Conservation (phyloP, 2,329 filamentous ascomycete species). For the Colletotrichum gigasporum region DNA sequence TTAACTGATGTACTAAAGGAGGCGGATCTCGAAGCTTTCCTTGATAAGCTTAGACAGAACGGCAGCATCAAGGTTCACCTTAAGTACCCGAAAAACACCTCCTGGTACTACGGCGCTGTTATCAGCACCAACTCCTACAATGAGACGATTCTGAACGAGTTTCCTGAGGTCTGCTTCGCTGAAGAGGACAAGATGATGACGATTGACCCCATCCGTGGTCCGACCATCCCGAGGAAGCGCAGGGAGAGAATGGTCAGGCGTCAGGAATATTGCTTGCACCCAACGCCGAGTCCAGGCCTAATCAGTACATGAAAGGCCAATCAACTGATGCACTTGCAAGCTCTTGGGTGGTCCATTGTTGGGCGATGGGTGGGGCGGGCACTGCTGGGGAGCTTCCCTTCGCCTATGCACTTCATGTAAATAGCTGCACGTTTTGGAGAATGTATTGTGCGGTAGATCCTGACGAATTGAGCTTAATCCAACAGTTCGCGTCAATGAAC, state of each 20-base stretch:
- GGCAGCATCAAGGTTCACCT: neutral
- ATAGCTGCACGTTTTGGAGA: too few relatives aligned
- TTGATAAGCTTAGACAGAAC: neutral
- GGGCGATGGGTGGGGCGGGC: too few relatives aligned
- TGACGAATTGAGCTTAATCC: neutral
- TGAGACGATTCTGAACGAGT: neutral
- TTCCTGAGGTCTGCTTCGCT: conserved; percentile 5
- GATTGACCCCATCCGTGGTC: neutral
- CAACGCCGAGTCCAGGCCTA: too few relatives aligned
- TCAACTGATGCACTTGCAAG: too few relatives aligned
- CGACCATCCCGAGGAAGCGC: neutral
- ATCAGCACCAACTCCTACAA: conserved; percentile 13
- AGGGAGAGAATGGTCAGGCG: too few relatives aligned
- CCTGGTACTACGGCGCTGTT: conserved; percentile 3
- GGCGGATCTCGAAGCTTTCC: conserved; percentile 6
- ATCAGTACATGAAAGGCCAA: too few relatives aligned
- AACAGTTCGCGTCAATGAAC: neutral
- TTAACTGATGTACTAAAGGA: neutral
- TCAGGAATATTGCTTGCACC: too few relatives aligned
- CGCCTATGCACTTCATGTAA: too few relatives aligned
- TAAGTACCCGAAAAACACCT: neutral
- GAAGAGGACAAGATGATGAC: conserved; percentile 8
- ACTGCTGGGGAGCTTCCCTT: too few relatives aligned
- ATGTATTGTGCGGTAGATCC: too few relatives aligned
- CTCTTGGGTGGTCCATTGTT: too few relatives aligned